Conservation (phyloP, 495 filamentous ascomycete species). For the Daldinia bambusicola region DNA sequence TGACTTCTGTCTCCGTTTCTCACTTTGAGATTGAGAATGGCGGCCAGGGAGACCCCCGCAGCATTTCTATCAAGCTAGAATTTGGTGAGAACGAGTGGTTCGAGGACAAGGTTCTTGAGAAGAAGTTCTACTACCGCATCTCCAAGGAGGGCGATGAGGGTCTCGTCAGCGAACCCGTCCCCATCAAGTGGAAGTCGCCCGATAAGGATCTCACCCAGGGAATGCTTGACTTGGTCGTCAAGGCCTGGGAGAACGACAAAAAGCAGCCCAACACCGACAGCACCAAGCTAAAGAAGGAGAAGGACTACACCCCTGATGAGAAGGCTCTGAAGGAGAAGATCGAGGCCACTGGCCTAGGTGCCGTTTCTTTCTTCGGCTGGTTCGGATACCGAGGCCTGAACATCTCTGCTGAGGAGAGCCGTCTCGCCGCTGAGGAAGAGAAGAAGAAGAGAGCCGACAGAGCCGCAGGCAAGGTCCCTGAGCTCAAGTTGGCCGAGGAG, state of each 20-base stretch:
- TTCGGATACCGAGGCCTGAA: slow-evolving; percentile 78
- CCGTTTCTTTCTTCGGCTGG: slow-evolving; percentile 84
- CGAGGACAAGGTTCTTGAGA: slow-evolving; percentile 77
- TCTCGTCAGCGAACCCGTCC: slow-evolving; percentile 84
- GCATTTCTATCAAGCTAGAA: slow-evolving; percentile 67
- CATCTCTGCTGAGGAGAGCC: slow-evolving; percentile 75
- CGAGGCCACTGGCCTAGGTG: slow-evolving; percentile 65
- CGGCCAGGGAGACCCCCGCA: slow-evolving; percentile 70
- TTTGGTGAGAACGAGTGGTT: slow-evolving; percentile 80
- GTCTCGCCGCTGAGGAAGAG: slow-evolving; percentile 65
- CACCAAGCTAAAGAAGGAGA: slow-evolving; percentile 59
- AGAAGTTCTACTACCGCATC: slow-evolving; percentile 86
- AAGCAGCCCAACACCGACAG: slow-evolving; percentile 46
- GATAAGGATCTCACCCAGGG: slow-evolving; percentile 82
- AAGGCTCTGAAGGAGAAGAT: slow-evolving; percentile 64
- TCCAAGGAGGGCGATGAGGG: slow-evolving; percentile 72
- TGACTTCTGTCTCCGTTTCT: slow-evolving; percentile 72
- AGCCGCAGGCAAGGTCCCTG: slow-evolving; percentile 64
- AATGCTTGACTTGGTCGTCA: slow-evolving; percentile 74
- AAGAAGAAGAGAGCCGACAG: slow-evolving; percentile 66
- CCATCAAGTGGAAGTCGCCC: slow-evolving; percentile 86
- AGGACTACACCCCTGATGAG: slow-evolving; percentile 61
- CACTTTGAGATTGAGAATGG: slow-evolving; percentile 78
- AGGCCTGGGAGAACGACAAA: slow-evolving; percentile 71
- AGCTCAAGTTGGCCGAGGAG: slow-evolving; percentile 61